Evolutionary conservation across 768 basidiomycete genomes (phyloP), one percentile per base, ranked within the genome.

Genomic region (Serendipita sp.): DNA sequence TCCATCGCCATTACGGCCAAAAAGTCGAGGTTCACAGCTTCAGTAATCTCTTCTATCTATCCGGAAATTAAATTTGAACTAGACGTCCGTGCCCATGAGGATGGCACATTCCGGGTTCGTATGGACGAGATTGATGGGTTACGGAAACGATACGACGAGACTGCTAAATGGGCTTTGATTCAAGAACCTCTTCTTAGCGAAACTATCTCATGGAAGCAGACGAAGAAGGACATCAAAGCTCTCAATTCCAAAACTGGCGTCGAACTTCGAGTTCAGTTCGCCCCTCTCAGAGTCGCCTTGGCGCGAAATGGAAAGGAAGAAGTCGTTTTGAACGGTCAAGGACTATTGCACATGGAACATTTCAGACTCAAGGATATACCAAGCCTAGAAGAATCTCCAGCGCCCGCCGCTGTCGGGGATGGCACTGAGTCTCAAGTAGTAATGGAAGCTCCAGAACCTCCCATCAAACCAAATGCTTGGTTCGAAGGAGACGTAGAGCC

Each of bases 321-420:
- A 70, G 79, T 99, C 58, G 85, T 92, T 7, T 74, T 99, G 41
- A 99, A 99, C 70, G 92, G 89, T 1, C 80, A 84, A 45, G 89
- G 90, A 1, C 79, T 99, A 35, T 78, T 99, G 68, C 94, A 98
- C 69, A 94, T 99, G 95, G 96, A 99, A 72, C 96, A 98, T 74
- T 97, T 94, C 79, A 67, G 79, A 16, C 68, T 72, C 66, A 88
- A 90, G 69, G 79, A 78, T 24, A 85, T 86, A 71, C 72, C 75
- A n/a, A 16, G 35, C 2, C 35, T 65, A 2, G 28, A 63, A 45
- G 62, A 68, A 60, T 48, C 10, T 54, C 74, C 76, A 8, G 64
- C 65, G 13, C 71, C 70, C 58, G 75, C 71, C 7, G 75, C 77
- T 67, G 78, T 78, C 32, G 76, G 76, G 24, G 77, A 68, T 74